Evolutionary conservation across 2,329 filamentous ascomycete species (phyloP), one percentile per base, ranked within the genome.

Genomic region (Fusarium udum): DNA sequence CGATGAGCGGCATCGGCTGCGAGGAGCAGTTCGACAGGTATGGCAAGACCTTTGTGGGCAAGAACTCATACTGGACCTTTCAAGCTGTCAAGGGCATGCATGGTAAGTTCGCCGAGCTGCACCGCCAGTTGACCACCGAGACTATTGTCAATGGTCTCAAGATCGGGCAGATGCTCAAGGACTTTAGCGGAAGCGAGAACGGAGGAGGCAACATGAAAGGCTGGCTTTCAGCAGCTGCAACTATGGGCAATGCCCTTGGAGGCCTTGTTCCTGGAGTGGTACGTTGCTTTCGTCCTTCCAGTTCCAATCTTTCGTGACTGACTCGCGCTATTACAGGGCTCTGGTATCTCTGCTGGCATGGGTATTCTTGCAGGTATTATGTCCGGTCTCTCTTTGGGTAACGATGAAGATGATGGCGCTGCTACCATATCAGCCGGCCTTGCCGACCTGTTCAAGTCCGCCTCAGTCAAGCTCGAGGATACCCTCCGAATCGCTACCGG

Each of bases 41-140:
- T 1, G 69, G 68, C 1, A n/a, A 32, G 5, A 28, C 63, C 1
- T 10, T 20, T 1, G 3, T 72, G 0, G 65, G 60, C 22, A 72
- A 72, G 43, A 64, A 56, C 22, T 72, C 68, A 6, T 72, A 72
- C 53, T 72, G 64, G 69, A 59, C 40, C 4, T 72, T 72, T 2
- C 68, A 69, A 16, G 64, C 68, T 2, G 69, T 61, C 31, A 68
- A 64, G 26, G 68, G 63, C 5, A 43, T 72, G 63, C 63, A 72
- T 10, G 46, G 34, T 12, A 71, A 71, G 3, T 72, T 71, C 2
- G 42, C 43, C 7, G 69, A 72, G 24, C 0, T 71, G 4, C 49
- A 71, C 7, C 69, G 69, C 1, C 57, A 53, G 10, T n/a, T 71
- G 10, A 72, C 69, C 4, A 56, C 59, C 0, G 68, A 71, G 43